Base-by-base conservation (phyloP, 2,329 filamentous ascomycete genomes). In the Fusarium mundagurra region DNA sequence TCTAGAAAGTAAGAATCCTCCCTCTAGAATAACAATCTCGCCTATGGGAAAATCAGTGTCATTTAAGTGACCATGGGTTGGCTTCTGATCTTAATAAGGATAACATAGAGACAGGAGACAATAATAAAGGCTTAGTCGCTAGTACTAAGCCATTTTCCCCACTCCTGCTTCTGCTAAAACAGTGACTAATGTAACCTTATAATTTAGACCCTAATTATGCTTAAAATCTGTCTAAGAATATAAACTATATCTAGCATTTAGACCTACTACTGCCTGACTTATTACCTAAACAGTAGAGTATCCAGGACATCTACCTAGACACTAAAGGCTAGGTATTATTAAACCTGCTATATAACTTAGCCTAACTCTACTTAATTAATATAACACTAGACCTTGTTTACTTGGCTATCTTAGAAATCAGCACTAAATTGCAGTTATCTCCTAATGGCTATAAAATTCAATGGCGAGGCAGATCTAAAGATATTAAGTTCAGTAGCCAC, bases 311-410 rank as follows among this genome's bases (percentile, higher is more conserved):
- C 16, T 86, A 88, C 18, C 87, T 90, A 2, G 91, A 92, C 61
- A 85, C 86, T 1, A 90, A 94, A 31, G 93, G 93, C 9, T 96
- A 93, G 94, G 90, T 96, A 1, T 96, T 95, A 76, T 84, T 96
- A 11, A 96, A 96, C 75, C 83, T 97, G 2, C 86, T 97, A 3
- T 91, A 92, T 79, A 95, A 92, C 78, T 88, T 97, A 85, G 94
- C 94, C 0, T 94, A 97, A 82, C 84, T 97, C 24, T 94, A 96
- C 76, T 96, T 95, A 0, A 88, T 96, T 74, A 95, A 94, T 69
- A 93, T 97, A 3, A 95, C 94, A 0, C 88, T 91, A 0, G 90
- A 92, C 34, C 95, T 96, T 76, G 91, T 96, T 47, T 91, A 92
- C 67, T 88, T 89, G 38, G 92, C 94, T 0, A 86, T 97, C 3